Conservation (phyloP, 306 rosid species). For the Canavalia gladiata region DNA sequence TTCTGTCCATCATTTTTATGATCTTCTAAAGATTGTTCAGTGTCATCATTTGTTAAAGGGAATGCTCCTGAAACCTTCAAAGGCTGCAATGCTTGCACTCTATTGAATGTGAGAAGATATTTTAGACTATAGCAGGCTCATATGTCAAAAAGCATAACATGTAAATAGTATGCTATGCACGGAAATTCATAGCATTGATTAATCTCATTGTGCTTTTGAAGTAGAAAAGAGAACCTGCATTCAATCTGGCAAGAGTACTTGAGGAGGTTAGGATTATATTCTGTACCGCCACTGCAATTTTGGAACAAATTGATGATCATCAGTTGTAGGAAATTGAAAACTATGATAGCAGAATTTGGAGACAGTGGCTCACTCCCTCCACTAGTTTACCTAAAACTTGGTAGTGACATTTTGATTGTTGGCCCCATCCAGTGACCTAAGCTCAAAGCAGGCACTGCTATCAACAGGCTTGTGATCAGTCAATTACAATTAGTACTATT, state of each 20-base stretch:
- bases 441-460: constrained; percentile 61
- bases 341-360: not conserved
- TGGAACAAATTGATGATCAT: constrained; percentile 38
- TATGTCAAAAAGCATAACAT: not conserved
- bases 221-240: constrained; percentile 65
- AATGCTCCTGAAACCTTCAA: constrained; percentile 57
- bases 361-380: not conserved
- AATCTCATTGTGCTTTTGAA: not conserved
- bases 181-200: not conserved
- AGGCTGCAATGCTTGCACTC: constrained; percentile 82
- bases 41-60: constrained; percentile 42
- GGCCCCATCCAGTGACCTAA: constrained; percentile 76
- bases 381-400: constrained; percentile 83
- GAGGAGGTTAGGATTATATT: constrained; percentile 70
- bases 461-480: constrained; percentile 46
- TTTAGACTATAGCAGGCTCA: not conserved
- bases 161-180: not conserved
- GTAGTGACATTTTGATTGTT: constrained; percentile 78
- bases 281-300: constrained; percentile 77
- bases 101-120: constrained; percentile 36
- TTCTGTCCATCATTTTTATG: constrained; percentile 46
- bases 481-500: constrained; percentile 18
- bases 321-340: constrained; percentile 1
- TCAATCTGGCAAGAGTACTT: constrained; percentile 87
- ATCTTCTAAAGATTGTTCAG: constrained; percentile 45